These are phyloP conservation scores for Ramularia collo-cygni DNA, from an alignment of 2,329 filamentous ascomycete genomes.

Conservation along the genomic window DNA sequence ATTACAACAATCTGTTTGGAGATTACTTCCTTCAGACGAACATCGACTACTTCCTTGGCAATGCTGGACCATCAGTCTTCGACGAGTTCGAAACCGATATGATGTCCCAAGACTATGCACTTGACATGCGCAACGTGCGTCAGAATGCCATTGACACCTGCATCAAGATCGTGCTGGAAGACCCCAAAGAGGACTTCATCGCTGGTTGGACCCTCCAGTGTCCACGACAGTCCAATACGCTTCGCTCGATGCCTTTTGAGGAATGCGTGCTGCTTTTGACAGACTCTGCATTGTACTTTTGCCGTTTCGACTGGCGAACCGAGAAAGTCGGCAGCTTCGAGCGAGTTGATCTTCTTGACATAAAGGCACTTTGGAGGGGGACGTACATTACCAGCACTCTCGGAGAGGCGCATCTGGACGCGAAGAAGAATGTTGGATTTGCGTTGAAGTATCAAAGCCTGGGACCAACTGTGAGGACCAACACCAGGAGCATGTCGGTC, in stretches of 20 bases:
- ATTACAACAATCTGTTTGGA: conserved; percentile 84
- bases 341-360: conserved; percentile 67
- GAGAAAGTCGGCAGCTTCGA: conserved; percentile 94
- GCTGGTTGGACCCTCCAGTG: conserved; percentile 85
- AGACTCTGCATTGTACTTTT: conserved; percentile 76
- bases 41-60: conserved; percentile 89
- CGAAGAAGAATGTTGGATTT: conserved; percentile 74
- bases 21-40: conserved; percentile 97
- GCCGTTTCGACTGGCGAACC: conserved; percentile 87
- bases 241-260: conserved; percentile 66
- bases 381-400: conserved; percentile 88
- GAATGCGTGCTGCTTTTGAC: conserved; percentile 85
- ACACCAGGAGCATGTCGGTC: conserved; percentile 68
- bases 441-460: conserved; percentile 66
- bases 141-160: conserved; percentile 87
- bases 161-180: conserved; percentile 72
- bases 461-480: conserved; percentile 65
- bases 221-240: conserved; percentile 62
- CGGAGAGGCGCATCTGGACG: conserved; percentile 68
- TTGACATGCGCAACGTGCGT: conserved; percentile 76
- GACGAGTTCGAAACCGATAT: conserved; percentile 92
- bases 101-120: conserved; percentile 84
- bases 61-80: conserved; percentile 77
- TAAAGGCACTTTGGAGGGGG: conserved; percentile 68
- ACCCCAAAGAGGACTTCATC: conserved; percentile 76